Percentiles rank a stretch among this genome's conserved stretches.
Evolutionary conservation across 257 asterid genomes (phyloP).

Genomic region (Lycium ferocissimum): DNA sequence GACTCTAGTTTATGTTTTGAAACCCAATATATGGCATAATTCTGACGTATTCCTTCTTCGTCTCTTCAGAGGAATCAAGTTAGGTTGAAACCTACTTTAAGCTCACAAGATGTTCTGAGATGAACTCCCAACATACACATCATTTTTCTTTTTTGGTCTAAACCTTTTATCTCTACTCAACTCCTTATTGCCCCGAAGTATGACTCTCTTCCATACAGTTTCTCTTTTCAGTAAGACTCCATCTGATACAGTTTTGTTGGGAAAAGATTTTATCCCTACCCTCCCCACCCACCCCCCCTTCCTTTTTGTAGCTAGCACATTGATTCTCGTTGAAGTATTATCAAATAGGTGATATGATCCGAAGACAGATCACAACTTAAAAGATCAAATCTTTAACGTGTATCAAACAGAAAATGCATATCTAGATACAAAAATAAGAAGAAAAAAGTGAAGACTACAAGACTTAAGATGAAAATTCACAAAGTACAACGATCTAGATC

Average conservation of each 20-base stretch:
- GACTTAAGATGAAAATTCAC: background rate
- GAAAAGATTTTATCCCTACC: background rate
- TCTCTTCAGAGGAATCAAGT: background rate
- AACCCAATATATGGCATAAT: background rate
- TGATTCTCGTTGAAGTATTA: background rate
- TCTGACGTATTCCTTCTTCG: background rate
- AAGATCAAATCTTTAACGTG: background rate
- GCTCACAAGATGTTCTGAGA: constrained; percentile 10
- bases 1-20: background rate
- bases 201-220: background rate
- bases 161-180: background rate
- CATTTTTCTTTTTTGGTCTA: background rate
- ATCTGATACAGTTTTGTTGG: background rate
- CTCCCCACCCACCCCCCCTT: background rate
- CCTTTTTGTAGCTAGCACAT: background rate
- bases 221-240: background rate
- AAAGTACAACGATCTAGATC: background rate
- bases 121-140: background rate
- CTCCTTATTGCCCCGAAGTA: background rate
- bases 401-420: background rate
- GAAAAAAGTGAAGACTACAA: background rate
- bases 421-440: background rate
- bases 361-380: background rate
- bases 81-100: background rate
- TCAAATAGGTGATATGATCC: background rate